Evolutionary conservation across 768 basidiomycete species (phyloP).

Genomic region (Daedaleopsis nitida): DNA sequence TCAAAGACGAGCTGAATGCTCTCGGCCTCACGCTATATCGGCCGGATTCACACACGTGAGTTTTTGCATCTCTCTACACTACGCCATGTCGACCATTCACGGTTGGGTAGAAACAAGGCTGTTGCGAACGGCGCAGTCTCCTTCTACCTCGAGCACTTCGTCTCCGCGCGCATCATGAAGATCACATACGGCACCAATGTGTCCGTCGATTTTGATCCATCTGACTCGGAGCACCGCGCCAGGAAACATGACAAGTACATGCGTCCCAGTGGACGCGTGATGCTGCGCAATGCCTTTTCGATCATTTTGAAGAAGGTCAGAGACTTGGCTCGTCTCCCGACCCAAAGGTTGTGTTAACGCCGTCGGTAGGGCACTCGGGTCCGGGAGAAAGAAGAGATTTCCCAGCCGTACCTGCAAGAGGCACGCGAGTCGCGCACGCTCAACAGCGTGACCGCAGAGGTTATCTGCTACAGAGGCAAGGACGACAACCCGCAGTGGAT

Average conservation of each 20-base stretch:
- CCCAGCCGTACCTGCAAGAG: not conserved
- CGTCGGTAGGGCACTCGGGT: constrained; percentile 3
- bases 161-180: constrained; percentile 48
- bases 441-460: constrained; percentile 25
- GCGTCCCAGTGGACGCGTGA: constrained; percentile 28
- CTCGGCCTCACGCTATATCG: constrained; percentile 61
- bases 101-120: constrained; percentile 53
- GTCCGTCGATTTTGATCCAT: constrained; percentile 36
- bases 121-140: constrained; percentile 54
- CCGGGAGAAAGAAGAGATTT: not conserved
- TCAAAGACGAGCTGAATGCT: constrained; percentile 62
- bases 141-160: constrained; percentile 49
- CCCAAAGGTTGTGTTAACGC: no score
- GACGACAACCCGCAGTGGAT: constrained; percentile 33
- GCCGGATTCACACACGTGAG: constrained; percentile 77
- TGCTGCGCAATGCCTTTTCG: constrained; percentile 11
- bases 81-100: no score
- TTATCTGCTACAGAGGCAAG: constrained; percentile 36
- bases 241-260: constrained; percentile 37
- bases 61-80: not conserved
- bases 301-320: constrained; percentile 16
- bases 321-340: no score
- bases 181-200: constrained; percentile 50
- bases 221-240: constrained; percentile 41
- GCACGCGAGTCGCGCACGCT: constrained; percentile 2